Base-by-base conservation (phyloP, 805 yeast species). In the Nakazawaea ambrosiae region DNA sequence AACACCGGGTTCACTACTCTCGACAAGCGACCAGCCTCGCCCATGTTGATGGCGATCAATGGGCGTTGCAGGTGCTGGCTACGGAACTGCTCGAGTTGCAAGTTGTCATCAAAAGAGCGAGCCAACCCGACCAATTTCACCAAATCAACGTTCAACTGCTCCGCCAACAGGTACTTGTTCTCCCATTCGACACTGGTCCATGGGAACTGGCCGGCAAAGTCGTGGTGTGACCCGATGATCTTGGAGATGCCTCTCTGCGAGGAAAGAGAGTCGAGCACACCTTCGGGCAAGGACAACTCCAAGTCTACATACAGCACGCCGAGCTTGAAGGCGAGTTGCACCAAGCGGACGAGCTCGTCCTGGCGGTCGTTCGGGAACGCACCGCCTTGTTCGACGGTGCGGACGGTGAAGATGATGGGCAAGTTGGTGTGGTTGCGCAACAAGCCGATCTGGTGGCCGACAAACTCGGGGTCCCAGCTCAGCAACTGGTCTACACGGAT, bases 51-150 rank as follows among this genome's bases (percentile, higher is more conserved):
- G 5, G 92, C 89, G 59, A 89, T 75, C 54, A 90, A 66, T 3
- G 95, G 96, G 39, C 63, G 61, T 7, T 55, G 49, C 2, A 61
- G 58, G 54, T 84, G 85, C 2, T 55, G 24, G 1, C 61, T 44
- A 54, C 89, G 75, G 66, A 90, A 89, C 16, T 57, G 55, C 55
- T 88, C 96, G 37, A 89, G 64, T 2, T 57, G 60, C 43, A 83
- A 59, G 57, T 89, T 90, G 54, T 88, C 96, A 27, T 61, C 60
- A 49, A 83, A 67, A 1, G 58, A 49, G 3, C 59, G 53, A 10
- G 97, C 96, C 34, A 68, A 65, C 16, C 95, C 95, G 30, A 89
- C 94, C 54, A 89, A 78, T 60, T 88, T 89, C 35, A 86, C 72
- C 32, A 85, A 56, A 48, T 88, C 96, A 24, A 76, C 81, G 40